phyloP scores from a whole-genome alignment of 1,139 yeast genomes.

The Protomyces inouyei region DNA sequence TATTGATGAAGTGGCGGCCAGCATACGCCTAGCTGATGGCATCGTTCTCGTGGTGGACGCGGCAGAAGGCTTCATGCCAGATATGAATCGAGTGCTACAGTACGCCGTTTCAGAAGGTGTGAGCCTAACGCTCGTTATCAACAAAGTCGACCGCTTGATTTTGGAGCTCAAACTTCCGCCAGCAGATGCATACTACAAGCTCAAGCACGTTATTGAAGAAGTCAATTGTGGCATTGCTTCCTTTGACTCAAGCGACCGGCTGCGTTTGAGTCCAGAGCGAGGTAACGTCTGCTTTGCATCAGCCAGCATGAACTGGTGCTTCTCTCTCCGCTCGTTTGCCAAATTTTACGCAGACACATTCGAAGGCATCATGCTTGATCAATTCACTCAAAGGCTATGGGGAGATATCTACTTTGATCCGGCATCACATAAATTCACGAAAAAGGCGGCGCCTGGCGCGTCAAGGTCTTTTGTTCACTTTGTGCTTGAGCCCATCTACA shows the following conservation, averaged over 20 bases:
- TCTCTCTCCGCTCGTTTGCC: constrained; percentile 64
- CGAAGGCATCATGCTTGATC: constrained; percentile 41
- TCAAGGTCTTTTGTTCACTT: constrained; percentile 62
- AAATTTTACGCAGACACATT: constrained; percentile 46
- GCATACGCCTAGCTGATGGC: constrained; percentile 60
- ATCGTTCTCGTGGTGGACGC: constrained; percentile 71
- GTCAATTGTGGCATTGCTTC: constrained; percentile 53
- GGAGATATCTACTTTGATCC: constrained; percentile 61
- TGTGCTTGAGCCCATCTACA: constrained; percentile 74
- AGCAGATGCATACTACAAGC: constrained; percentile 63
- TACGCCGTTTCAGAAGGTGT: constrained; percentile 49
- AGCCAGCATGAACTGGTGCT: constrained; percentile 55
- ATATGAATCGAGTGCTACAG: constrained; percentile 49
- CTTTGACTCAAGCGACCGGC: constrained; percentile 34
- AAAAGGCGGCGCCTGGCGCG: constrained; percentile 38
- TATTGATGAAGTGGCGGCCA: constrained; percentile 62
- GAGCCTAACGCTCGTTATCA: constrained; percentile 60
- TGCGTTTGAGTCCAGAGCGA: constrained; percentile 51
- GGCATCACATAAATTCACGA: constrained; percentile 46
- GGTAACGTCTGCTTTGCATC: constrained; percentile 75
- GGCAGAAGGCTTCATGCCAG: constrained; percentile 68
- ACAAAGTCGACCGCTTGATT: constrained; percentile 76
- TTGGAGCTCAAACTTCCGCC: constrained; percentile 74
- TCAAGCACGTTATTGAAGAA: constrained; percentile 58
- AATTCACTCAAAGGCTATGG: constrained; percentile 62